Evolutionary conservation across 2,329 filamentous ascomycete species (phyloP).

Genomic region (Diaporthe nobilis): DNA sequence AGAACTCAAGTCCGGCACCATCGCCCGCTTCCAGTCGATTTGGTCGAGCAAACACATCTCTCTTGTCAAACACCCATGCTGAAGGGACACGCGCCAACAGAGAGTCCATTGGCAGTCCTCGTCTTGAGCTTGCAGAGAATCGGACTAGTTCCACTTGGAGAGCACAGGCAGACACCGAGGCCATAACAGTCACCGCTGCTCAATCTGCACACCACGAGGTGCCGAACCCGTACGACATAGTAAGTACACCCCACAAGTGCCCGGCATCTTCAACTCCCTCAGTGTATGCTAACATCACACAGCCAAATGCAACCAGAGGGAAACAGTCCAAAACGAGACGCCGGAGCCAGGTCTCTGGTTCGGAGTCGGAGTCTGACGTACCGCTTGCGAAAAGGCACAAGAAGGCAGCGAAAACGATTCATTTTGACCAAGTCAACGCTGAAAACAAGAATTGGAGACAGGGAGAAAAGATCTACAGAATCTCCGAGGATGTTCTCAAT

Average conservation of each 20-base stretch:
- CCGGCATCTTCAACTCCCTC: not conserved
- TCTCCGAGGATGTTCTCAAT: not conserved
- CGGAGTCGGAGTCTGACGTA: not conserved
- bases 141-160: not conserved
- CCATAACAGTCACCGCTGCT: not conserved
- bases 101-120: not conserved
- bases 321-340: not conserved
- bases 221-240: not conserved
- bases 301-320: not conserved
- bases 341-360: not conserved
- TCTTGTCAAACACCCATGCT: not conserved
- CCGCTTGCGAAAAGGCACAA: constrained; percentile 8
- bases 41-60: not conserved
- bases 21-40: too few species aligned
- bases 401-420: not conserved
- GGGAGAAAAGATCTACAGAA: not conserved
- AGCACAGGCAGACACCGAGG: not conserved
- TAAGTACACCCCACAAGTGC: not conserved
- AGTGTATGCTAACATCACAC: not conserved
- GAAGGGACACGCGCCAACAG: not conserved
- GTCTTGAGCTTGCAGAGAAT: not conserved
- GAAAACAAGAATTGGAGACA: not conserved
- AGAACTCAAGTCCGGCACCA: not conserved
- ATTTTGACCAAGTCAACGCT: not conserved
- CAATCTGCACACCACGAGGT: not conserved